Evolutionary conservation across 257 asterid genomes (phyloP).

Genomic region (Solanum tarapatanum): DNA sequence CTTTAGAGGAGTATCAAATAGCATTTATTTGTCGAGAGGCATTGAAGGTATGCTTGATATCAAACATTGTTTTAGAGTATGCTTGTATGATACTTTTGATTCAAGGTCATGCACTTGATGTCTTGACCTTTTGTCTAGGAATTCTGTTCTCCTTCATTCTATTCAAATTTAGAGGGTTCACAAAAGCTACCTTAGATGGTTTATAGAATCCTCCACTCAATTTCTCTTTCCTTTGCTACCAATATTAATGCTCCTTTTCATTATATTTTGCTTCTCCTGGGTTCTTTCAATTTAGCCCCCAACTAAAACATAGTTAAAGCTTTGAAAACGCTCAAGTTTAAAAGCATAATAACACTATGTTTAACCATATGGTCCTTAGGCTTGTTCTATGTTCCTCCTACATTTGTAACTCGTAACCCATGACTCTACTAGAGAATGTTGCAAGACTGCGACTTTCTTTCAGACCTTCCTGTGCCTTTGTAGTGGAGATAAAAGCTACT

Average conservation of each 20-base stretch:
- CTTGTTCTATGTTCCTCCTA: background rate
- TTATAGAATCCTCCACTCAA: background rate
- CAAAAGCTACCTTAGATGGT: background rate
- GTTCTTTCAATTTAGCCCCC: background rate
- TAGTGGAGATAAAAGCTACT: background rate
- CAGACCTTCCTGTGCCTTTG: background rate
- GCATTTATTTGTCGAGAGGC: constrained; percentile 91
- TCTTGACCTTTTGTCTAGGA: background rate
- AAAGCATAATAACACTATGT: background rate
- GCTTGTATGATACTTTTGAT: background rate
- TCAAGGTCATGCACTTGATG: background rate
- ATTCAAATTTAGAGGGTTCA: background rate
- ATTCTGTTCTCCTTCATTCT: background rate
- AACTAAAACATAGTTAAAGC: background rate
- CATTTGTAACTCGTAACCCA: background rate
- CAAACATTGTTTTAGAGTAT: background rate
- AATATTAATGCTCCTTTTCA: background rate
- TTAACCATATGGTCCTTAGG: background rate
- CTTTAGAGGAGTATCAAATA: constrained; percentile 90
- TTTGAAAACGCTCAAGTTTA: background rate
- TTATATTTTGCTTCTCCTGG: background rate
- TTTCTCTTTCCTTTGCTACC: background rate
- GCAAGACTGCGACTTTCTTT: background rate
- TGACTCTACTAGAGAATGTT: background rate
- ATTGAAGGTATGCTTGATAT: constrained; percentile 51